A percentile compares a stretch with the other conserved stretches of the same genome.
phyloP scores from a whole-genome alignment of 208 protist genomes.

The Herpetomonas tarakana region DNA sequence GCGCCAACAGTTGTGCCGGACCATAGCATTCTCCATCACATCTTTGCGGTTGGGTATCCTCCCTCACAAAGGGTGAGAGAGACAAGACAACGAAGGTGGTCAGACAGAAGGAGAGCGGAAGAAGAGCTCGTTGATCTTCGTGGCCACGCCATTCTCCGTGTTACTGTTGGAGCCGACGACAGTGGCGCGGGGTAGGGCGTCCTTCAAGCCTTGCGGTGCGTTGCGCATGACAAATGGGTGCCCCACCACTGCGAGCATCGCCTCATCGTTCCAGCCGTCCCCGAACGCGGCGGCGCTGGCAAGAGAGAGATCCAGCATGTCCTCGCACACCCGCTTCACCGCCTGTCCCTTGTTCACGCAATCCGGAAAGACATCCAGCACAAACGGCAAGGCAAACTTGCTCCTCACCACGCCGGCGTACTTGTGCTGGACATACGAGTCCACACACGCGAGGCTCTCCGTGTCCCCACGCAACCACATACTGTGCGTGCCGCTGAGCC shows the following conservation, averaged over 20 bases:
- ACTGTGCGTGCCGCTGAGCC: neutral
- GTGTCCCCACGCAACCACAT: conserved; percentile 9
- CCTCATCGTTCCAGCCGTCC: conserved; percentile 35
- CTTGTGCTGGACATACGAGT: conserved; percentile 8
- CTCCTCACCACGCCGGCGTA: conserved; percentile 6
- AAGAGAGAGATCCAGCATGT: conserved; percentile 7
- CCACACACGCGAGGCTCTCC: neutral
- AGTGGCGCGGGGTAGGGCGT: conserved; percentile 11
- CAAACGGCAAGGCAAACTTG: conserved; percentile 22
- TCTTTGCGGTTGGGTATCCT: too few relatives aligned
- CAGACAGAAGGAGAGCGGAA: conserved; percentile 2
- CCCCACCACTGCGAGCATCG: conserved; percentile 19
- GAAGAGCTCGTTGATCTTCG: conserved; percentile 23
- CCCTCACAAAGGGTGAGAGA: too few relatives aligned
- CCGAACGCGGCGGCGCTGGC: conserved; percentile 26
- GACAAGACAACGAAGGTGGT: neutral
- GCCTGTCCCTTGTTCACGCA: conserved; percentile 29
- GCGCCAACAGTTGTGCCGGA: too few relatives aligned
- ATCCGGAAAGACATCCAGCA: conserved; percentile 13
- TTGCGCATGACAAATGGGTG: conserved; percentile 26
- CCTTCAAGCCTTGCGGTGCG: conserved; percentile 14
- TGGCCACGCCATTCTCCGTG: conserved; percentile 30
- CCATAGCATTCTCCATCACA: too few relatives aligned
- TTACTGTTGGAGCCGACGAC: conserved; percentile 20
- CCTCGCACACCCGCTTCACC: conserved; percentile 14